Conservation (phyloP, 2,329 filamentous ascomycete species). For the Malbranchea zuffiana region DNA sequence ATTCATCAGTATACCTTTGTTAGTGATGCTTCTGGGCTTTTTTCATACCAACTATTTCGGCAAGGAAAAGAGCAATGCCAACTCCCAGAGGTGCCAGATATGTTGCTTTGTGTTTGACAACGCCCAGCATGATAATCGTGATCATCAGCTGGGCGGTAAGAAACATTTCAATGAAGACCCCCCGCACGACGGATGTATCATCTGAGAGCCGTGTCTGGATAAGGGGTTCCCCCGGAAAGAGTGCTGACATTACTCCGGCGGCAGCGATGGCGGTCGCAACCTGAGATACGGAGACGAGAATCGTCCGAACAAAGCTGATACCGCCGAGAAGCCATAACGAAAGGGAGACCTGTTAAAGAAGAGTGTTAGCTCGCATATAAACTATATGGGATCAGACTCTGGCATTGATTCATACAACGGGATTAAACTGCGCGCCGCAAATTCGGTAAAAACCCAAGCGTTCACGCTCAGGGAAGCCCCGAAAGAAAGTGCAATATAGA, state of each 20-base stretch:
- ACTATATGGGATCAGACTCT: neutral
- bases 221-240: slow-evolving; percentile 48
- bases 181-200: slow-evolving; percentile 44
- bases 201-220: slow-evolving; percentile 47
- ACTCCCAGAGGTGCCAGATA: slow-evolving; percentile 62
- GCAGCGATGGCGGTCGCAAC: slow-evolving; percentile 49
- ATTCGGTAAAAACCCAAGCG: slow-evolving; percentile 46
- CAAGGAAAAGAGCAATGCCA: slow-evolving; percentile 58
- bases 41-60: slow-evolving; percentile 38
- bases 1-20: neutral
- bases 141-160: slow-evolving; percentile 54
- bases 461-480: slow-evolving; percentile 42
- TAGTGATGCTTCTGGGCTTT: neutral
- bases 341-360: slow-evolving; percentile 39
- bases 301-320: slow-evolving; percentile 42
- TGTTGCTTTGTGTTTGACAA: slow-evolving; percentile 63
- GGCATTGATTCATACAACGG: slow-evolving; percentile 27
- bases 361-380: neutral
- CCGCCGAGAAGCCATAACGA: slow-evolving; percentile 50
- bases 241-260: slow-evolving; percentile 45
- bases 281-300: slow-evolving; percentile 46
- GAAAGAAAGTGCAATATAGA: slow-evolving; percentile 37
- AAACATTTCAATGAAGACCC: slow-evolving; percentile 58
- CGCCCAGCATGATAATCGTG: slow-evolving; percentile 57
- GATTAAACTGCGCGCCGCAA: slow-evolving; percentile 43